Evolutionary conservation across 768 basidiomycete genomes (phyloP).

Genomic region (Termitomyces sp.): DNA sequence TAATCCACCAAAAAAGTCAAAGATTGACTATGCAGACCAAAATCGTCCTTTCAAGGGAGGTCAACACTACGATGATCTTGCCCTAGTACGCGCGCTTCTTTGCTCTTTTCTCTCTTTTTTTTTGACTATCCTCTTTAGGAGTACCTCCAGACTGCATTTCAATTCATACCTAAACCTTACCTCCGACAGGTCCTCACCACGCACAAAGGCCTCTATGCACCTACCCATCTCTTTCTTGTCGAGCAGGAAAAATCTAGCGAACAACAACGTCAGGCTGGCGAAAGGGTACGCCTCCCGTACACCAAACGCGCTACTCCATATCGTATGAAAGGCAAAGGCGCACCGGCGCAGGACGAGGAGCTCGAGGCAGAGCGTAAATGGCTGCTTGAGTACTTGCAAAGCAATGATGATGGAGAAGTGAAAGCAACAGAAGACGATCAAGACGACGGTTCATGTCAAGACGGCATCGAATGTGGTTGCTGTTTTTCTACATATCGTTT

Average conservation of each 20-base stretch:
- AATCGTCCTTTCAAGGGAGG: conserved; percentile 41
- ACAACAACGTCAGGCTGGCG: background rate
- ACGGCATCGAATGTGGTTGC: conserved; percentile 82
- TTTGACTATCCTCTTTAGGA: conserved; percentile 26
- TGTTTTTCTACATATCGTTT: conserved; percentile 73
- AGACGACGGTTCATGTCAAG: conserved; percentile 27
- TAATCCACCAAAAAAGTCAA: conserved; percentile 28
- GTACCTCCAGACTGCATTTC: conserved; percentile 52
- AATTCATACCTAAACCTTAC: conserved; percentile 48
- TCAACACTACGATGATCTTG: conserved; percentile 40
- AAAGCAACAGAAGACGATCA: conserved; percentile 20
- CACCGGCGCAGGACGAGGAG: conserved; percentile 31
- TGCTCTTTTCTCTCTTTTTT: background rate
- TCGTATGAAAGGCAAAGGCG: conserved; percentile 22
- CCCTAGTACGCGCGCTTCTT: conserved; percentile 36
- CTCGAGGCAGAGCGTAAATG: conserved; percentile 40
- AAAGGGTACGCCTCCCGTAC: conserved; percentile 28
- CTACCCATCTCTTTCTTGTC: conserved; percentile 49
- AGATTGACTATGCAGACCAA: conserved; percentile 48
- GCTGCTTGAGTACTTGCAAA: conserved; percentile 29
- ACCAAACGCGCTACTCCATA: conserved; percentile 23
- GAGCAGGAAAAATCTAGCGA: conserved; percentile 26
- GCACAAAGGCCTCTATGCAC: conserved; percentile 53
- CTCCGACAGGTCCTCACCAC: conserved; percentile 37
- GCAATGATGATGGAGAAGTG: conserved; percentile 17